Evolutionary conservation across 495 filamentous ascomycete species (phyloP).

Genomic region (Symbiotaphrina buchneri): DNA sequence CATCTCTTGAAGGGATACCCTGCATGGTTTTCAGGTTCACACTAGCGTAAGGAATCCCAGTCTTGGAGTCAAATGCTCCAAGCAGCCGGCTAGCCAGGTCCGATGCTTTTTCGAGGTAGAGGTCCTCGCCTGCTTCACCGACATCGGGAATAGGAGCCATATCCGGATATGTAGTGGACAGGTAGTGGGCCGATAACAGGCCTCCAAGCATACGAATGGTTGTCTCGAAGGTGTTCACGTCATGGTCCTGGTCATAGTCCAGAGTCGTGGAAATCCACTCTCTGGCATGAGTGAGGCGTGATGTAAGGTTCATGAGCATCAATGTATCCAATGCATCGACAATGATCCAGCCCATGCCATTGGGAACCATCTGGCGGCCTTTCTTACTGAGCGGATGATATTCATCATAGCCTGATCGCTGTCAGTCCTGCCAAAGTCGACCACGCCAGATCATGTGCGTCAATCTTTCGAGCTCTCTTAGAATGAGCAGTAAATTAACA

Average conservation of each 20-base stretch:
- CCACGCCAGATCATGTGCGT: no score
- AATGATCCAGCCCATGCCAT: slow-evolving; percentile 91
- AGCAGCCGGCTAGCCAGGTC: slow-evolving; percentile 76
- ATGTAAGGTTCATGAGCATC: slow-evolving; percentile 96
- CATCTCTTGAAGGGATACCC: slow-evolving; percentile 57
- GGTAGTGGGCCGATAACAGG: slow-evolving; percentile 81
- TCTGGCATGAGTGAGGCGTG: slow-evolving; percentile 59
- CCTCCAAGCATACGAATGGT: slow-evolving; percentile 97
- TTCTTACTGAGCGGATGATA: slow-evolving; percentile 64
- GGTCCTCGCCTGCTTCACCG: slow-evolving; percentile 52
- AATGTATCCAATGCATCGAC: slow-evolving; percentile 88
- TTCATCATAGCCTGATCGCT: slow-evolving; percentile 50
- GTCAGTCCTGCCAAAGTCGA: not conserved
- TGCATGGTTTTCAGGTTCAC: slow-evolving; percentile 59
- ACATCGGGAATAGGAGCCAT: slow-evolving; percentile 43
- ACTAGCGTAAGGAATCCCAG: slow-evolving; percentile 76
- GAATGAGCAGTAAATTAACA: no score
- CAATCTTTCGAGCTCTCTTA: no score
- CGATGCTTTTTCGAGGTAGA: slow-evolving; percentile 89
- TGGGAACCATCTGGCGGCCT: slow-evolving; percentile 60
- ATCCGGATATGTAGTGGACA: slow-evolving; percentile 49
- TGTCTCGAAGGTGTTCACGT: slow-evolving; percentile 95
- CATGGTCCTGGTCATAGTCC: slow-evolving; percentile 73
- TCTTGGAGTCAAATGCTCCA: slow-evolving; percentile 65
- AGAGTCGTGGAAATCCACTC: slow-evolving; percentile 76